Conservation (phyloP, 2,329 filamentous ascomycete species). For the Septoria petroselini region DNA sequence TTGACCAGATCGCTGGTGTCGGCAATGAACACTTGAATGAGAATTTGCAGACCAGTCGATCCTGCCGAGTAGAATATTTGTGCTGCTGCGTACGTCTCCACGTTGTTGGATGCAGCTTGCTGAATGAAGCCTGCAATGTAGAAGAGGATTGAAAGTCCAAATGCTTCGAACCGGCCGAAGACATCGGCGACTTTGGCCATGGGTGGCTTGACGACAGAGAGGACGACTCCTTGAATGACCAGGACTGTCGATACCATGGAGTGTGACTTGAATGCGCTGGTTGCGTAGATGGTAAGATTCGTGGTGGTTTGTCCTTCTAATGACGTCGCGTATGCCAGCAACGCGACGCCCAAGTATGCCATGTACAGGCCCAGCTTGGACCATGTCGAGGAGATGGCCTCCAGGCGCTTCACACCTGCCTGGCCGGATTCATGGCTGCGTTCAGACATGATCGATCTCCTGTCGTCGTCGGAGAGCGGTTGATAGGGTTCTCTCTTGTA, state of each 20-base stretch:
- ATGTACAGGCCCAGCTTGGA: slow-evolving; percentile 46
- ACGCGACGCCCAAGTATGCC: slow-evolving; percentile 45
- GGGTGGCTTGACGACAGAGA: slow-evolving; percentile 59
- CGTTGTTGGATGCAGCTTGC: slow-evolving; percentile 55
- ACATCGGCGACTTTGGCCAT: slow-evolving; percentile 62
- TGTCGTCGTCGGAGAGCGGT: slow-evolving; percentile 24
- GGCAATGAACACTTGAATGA: slow-evolving; percentile 64
- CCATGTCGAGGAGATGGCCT: slow-evolving; percentile 51
- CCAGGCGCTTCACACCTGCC: slow-evolving; percentile 49
- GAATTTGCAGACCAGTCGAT: slow-evolving; percentile 57
- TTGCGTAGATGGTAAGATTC: slow-evolving; percentile 62
- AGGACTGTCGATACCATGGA: slow-evolving; percentile 63
- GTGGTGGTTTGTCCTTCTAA: slow-evolving; percentile 63
- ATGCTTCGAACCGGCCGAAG: slow-evolving; percentile 61
- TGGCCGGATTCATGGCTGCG: slow-evolving; percentile 38
- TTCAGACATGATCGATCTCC: slow-evolving; percentile 27
- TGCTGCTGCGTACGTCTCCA: slow-evolving; percentile 54
- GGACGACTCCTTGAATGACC: slow-evolving; percentile 63
- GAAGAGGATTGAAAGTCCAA: slow-evolving; percentile 53
- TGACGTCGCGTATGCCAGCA: slow-evolving; percentile 62
- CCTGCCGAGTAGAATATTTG: slow-evolving; percentile 63
- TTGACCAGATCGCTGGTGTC: slow-evolving; percentile 60
- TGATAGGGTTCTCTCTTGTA: slow-evolving; percentile 23
- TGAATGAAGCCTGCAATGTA: slow-evolving; percentile 58
- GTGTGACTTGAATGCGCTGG: slow-evolving; percentile 62